phyloP scores from a whole-genome alignment of 176 grass and related monocot species.

The Themeda triandra region DNA sequence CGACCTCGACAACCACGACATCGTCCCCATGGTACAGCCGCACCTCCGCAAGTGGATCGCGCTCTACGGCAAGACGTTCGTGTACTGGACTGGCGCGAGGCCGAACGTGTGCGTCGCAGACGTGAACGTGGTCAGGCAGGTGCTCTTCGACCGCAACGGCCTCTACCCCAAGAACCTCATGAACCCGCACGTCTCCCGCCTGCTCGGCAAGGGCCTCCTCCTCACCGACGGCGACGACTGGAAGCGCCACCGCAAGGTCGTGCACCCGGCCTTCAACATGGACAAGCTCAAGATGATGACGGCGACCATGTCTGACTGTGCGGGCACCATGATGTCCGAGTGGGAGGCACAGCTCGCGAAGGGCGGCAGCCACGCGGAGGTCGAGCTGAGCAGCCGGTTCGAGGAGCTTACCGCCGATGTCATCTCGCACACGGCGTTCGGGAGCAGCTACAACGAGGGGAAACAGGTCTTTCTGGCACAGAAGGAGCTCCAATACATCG shows the following conservation, averaged over 20 bases:
- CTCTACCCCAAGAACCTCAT: constrained; percentile 32
- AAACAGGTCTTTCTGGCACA: constrained; percentile 46
- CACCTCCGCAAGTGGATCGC: constrained; percentile 43
- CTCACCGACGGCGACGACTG: constrained; percentile 49
- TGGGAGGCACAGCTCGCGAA: constrained; percentile 29
- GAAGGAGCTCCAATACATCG: constrained; percentile 35
- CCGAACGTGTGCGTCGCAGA: constrained; percentile 44
- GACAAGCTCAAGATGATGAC: constrained; percentile 81
- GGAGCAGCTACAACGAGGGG: constrained; percentile 46
- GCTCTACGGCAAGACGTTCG: constrained; percentile 39
- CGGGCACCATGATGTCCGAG: constrained; percentile 32
- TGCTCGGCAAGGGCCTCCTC: constrained; percentile 50
- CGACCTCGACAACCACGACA: constrained; percentile 35
- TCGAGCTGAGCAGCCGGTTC: constrained; percentile 40
- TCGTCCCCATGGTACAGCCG: constrained; percentile 41
- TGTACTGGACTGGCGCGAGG: constrained; percentile 50
- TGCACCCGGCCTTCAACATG: constrained; percentile 54
- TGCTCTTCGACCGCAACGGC: constrained; percentile 29
- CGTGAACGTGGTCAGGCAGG: constrained; percentile 33
- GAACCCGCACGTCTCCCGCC: constrained; percentile 8
- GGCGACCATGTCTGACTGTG: constrained; percentile 38
- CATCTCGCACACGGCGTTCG: constrained; percentile 55
- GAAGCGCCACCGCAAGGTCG: constrained; percentile 53
- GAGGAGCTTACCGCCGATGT: constrained; percentile 55
- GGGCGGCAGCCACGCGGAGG: neutral